Conservation (phyloP, 2,329 filamentous ascomycete genomes). For the Phialophora expanda region DNA sequence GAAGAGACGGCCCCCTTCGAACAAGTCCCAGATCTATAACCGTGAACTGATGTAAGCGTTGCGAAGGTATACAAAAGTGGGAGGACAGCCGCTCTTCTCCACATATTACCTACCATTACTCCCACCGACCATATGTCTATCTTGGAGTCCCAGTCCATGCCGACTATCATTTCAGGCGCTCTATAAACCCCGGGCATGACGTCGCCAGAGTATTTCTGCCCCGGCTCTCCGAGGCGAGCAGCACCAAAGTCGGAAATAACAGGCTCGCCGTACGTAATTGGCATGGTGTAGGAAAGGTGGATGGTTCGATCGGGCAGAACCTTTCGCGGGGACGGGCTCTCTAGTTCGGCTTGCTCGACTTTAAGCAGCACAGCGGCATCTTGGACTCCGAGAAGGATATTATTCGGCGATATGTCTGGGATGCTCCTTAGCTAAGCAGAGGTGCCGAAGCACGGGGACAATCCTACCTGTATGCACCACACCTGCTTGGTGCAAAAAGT, state of each 20-base stretch:
- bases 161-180: conserved; percentile 43
- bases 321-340: conserved; percentile 41
- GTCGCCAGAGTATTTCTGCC: conserved; percentile 36
- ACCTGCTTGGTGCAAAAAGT: conserved; percentile 43
- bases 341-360: conserved; percentile 24
- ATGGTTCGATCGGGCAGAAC: conserved; percentile 40
- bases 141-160: conserved; percentile 42
- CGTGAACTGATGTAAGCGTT: no score
- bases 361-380: conserved; percentile 1
- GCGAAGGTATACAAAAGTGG: no score
- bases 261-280: conserved; percentile 30
- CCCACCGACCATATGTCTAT: conserved; percentile 45
- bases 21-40: no score
- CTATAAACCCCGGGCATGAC: conserved; percentile 42
- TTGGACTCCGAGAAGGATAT: conserved; percentile 42
- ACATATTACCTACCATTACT: conserved; percentile 37
- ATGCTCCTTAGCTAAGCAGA: conserved; percentile 1
- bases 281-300: conserved; percentile 37
- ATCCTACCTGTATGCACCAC: conserved; percentile 40
- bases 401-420: conserved; percentile 44
- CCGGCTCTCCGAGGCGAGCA: conserved; percentile 34
- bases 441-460: neutral
- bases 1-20: no score
- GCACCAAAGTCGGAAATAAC: conserved; percentile 44
- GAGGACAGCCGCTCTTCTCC: no score